Base-by-base conservation (phyloP, 1,284 basidiomycete genomes). In the Ustilago hordei region DNA sequence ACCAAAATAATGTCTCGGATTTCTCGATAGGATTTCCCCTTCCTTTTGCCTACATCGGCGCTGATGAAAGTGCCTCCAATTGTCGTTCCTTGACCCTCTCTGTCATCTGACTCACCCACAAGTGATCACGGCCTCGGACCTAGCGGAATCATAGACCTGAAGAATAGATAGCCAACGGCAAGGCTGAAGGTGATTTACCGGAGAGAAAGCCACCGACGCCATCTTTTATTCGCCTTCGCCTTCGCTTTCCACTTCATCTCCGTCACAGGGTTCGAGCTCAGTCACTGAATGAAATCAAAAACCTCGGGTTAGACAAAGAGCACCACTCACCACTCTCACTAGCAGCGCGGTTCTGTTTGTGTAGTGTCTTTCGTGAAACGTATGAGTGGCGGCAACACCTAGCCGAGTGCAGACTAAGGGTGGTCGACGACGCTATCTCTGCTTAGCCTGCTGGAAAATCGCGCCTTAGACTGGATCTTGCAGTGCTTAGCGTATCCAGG, bases 1-100 rank as follows among this genome's bases (percentile, higher is more conserved):
- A 31, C 28, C 17, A 43, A 41, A 23, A 54, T n/a, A n/a, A 48
- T 48, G 45, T 54, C 52, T 54, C 34, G 36, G 34, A 35, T 50
- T 19, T 15, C n/a, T 31, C n/a, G 31, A 31, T 31, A 31, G 31
- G 28, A 48, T 38, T 38, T 38, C 6, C 36, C 36, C 36, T 17
- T 45, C 41, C 13, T 7, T 45, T 17, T 45, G 41, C 13, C 41
- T 45, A 17, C 7, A 19, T 45, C 41, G 7, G 1, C 2, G 41
- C 11, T 31, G 5, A 13, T 8, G 31, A 32, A 50, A 50, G 28
- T 50, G 13, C 31, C 3, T 19, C 8, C 7, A 39, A 39, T 11
- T 39, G 11, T 39, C 38, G 2, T 39, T 39, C 4, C 38, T 39
- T 17, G 11, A 39, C 19, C 0, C 17, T 19, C 19, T 48, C 19